Evolutionary conservation across 2,329 filamentous ascomycete species (phyloP), one percentile per base, ranked within the genome.

Genomic region (Aureobasidium sp.): DNA sequence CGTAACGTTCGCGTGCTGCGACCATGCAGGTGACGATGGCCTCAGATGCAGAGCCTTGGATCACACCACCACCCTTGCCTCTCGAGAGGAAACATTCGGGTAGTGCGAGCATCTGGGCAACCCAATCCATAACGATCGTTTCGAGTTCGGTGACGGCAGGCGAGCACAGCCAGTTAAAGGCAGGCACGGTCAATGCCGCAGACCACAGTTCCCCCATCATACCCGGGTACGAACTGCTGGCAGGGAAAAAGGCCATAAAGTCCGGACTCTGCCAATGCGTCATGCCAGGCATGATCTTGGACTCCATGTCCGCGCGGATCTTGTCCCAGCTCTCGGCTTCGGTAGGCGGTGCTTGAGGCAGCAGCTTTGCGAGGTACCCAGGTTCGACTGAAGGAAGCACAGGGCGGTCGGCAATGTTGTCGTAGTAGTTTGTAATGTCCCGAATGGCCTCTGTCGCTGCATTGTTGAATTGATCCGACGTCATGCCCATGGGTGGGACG

Each of bases 161-260:
- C 6, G 87, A 91, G 75, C 93, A 96, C 65, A 96, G 85, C 93
- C 93, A 97, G 75, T 97, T 97, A 80, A 97, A 97, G 40, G 90
- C 90, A 1, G 93, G 90, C 17, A 89, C 89, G 13, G 86, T 94
- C 75, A 96, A 92, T 7, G 90, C 88, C 5, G 89, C 86, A 45
- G 85, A 90, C 78, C 96, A 97, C 78, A 97, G 85, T 75, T 97
- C 93, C 21, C 90, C 93, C 11, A 97, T 81, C 73, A 96, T 93
- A 29, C 86, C 84, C 0, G 93, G 91, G 70, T 87, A 96, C 37
- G 87, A 89, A 57, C 86, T 85, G 25, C 84, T 85, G 53, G 90
- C 90, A 1, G 93, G 89, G 75, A 94, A 97, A 79, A 95, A 97
- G 46, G 93, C 93, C 84, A 96, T 90, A 80, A 96, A 97, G 70